Percentiles rank a stretch among this genome's conserved stretches.
These are phyloP conservation scores for Ceriops zippeliana DNA, from an alignment of 345 rosid species.

Conservation along the genomic window DNA sequence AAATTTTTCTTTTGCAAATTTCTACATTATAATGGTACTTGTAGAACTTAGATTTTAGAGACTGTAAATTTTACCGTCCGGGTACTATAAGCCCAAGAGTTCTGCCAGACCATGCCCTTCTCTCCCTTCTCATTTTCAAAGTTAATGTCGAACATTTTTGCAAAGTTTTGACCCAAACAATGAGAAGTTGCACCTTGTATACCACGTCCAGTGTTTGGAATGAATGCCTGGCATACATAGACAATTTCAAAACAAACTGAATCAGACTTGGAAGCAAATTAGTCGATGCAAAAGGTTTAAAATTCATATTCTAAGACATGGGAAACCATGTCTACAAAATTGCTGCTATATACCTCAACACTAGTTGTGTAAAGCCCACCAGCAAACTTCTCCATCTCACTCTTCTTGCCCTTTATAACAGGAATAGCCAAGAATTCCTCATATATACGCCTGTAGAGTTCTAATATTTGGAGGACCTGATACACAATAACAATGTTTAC, in stretches of 20 bases:
- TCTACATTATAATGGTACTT: neutral
- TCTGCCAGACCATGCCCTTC: slow-evolving; percentile 94
- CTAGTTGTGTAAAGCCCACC: slow-evolving; percentile 96
- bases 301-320: neutral
- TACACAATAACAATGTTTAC: slow-evolving; percentile 2
- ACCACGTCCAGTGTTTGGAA: slow-evolving; percentile 96
- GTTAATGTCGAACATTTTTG: slow-evolving; percentile 91
- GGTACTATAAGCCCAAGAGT: slow-evolving; percentile 98
- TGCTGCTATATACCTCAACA: slow-evolving; percentile 59
- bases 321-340: neutral
- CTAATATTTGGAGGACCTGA: slow-evolving; percentile 77
- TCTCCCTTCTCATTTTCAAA: slow-evolving; percentile 92
- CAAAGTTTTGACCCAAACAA: slow-evolving; percentile 93
- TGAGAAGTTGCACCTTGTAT: slow-evolving; percentile 99
- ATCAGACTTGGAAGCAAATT: slow-evolving; percentile 5
- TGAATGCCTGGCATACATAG: slow-evolving; percentile 63
- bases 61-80: slow-evolving; percentile 48
- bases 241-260: neutral
- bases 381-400: slow-evolving; percentile 96
- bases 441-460: slow-evolving; percentile 78
- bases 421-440: slow-evolving; percentile 93
- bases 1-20: neutral
- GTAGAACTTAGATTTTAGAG: slow-evolving; percentile 2
- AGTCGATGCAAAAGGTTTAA: neutral
- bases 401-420: slow-evolving; percentile 87